Evolutionary conservation across 805 yeast species (phyloP), one percentile per base, ranked within the genome.

Genomic region (Myxozyma mucilagina): DNA sequence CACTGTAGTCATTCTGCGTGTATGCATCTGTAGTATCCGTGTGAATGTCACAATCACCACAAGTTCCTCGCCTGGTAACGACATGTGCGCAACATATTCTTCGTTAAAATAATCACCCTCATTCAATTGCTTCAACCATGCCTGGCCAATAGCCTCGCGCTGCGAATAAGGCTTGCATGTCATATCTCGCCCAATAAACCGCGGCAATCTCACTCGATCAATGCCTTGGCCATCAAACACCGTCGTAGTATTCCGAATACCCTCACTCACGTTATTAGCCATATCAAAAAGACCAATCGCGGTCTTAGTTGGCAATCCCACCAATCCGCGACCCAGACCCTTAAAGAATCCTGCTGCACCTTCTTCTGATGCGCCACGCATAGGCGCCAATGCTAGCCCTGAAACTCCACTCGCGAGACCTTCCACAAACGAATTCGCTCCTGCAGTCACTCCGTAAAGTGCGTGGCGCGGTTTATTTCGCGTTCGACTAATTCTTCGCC

Each of bases 301-400:
- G 0, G 98, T 90, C 77, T 94, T 94, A 0, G 99, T 92, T 0
- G 99, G 99, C 35, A 96, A 76, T 0, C 99, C 99, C 59, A 94
- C 84, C n/a, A 96, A 71, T 11, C 99, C 99, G 69, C 87, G 89
- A 3, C 99, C 99, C 3, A 94, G 71, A 1, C 99, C 99, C 71
- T 86, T 90, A 76, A 94, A 84, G 72, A 94, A 93, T 0, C 99
- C 99, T 2, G 85, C 78, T 0, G 98, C 85, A 4, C 99, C 99
- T 42, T 87, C 96, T 56, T 83, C 79, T n/a, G 82, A 79, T 0
- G 96, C 96, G 7, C 98, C 99, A 68, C 87, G 87, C 60, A 89
- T 81, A 1, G 99, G 99, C 7, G 93, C 94, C 35, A 85, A 77
- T 0, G 98, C 99, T 42, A 94, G 77, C 1, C 99, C 99, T 1